Conservation (phyloP, 2,329 filamentous ascomycete genomes). For the Phoma sp. region DNA sequence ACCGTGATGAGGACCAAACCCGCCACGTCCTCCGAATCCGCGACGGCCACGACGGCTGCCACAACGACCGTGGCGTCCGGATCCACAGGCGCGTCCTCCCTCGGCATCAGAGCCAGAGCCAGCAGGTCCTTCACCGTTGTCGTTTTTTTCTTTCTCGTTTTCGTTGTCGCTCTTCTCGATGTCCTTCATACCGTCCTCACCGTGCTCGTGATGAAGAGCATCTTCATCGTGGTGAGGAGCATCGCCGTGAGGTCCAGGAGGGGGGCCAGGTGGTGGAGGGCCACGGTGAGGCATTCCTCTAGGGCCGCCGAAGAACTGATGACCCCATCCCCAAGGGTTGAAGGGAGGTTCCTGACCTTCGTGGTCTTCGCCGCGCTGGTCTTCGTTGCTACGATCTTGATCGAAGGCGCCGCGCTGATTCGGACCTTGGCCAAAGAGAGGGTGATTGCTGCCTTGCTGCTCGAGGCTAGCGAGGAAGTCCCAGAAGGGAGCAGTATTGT, state of each 20-base stretch:
- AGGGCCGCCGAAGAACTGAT: constrained; percentile 36
- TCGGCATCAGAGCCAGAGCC: constrained; percentile 39
- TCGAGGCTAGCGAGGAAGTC: constrained; percentile 62
- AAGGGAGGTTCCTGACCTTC: constrained; percentile 31
- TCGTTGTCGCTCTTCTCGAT: constrained; percentile 27
- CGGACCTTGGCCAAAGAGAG: constrained; percentile 50
- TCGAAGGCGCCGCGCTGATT: constrained; percentile 34
- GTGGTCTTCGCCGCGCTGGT: constrained; percentile 33
- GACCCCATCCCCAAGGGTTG: constrained; percentile 46
- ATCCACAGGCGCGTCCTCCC: constrained; percentile 22
- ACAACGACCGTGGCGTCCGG: constrained; percentile 30
- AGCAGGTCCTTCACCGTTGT: constrained; percentile 43
- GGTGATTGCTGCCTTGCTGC: constrained; percentile 53
- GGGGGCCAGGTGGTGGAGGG: constrained; percentile 30
- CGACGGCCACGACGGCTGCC: constrained; percentile 32
- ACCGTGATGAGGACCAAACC: constrained; percentile 27
- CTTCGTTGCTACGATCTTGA: constrained; percentile 31
- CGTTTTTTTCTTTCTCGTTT: constrained; percentile 33
- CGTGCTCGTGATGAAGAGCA: constrained; percentile 14
- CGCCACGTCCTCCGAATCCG: constrained; percentile 31
- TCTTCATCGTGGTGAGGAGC: constrained; percentile 17
- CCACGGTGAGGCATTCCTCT: constrained; percentile 40
- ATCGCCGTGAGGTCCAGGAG: constrained; percentile 27
- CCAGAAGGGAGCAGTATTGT: constrained; percentile 64
- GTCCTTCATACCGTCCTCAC: constrained; percentile 24